phyloP scores from a whole-genome alignment of 495 filamentous ascomycete species.

The Oidiodendron maius region DNA sequence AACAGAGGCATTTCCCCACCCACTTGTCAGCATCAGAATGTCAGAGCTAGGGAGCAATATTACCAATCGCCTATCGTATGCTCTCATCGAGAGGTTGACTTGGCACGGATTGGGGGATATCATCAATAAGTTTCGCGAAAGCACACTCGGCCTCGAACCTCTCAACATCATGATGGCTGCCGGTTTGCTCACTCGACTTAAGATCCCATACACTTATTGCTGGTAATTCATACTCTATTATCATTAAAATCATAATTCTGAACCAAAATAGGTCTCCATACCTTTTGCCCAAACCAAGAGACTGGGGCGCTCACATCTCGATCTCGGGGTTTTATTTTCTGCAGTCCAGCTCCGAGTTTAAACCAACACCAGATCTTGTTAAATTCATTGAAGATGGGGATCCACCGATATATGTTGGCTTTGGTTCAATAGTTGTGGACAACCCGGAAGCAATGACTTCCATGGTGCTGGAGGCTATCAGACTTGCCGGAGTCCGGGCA shows the following conservation, averaged over 20 bases:
- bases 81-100: constrained; percentile 67
- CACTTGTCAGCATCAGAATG: constrained; percentile 43
- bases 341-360: constrained; percentile 49
- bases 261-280: constrained; percentile 52
- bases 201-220: constrained; percentile 71
- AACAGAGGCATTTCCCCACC: constrained; percentile 45
- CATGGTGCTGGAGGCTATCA: constrained; percentile 60
- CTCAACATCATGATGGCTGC: constrained; percentile 61
- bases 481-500: constrained; percentile 58
- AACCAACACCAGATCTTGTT: constrained; percentile 50
- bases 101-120: constrained; percentile 71
- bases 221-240: constrained; percentile 39
- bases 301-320: constrained; percentile 43
- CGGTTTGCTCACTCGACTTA: constrained; percentile 48
- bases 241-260: not conserved
- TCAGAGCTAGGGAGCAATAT: constrained; percentile 38
- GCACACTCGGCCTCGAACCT: constrained; percentile 55
- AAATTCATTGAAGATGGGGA: constrained; percentile 59
- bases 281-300: constrained; percentile 68
- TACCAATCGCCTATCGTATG: constrained; percentile 66
- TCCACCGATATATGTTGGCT: constrained; percentile 71
- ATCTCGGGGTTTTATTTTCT: constrained; percentile 32
- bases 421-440: constrained; percentile 74
- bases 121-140: constrained; percentile 60
- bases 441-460: constrained; percentile 58